phyloP scores from a whole-genome alignment of 148 eudicot genomes.

The Pharnaceum exiguum region DNA sequence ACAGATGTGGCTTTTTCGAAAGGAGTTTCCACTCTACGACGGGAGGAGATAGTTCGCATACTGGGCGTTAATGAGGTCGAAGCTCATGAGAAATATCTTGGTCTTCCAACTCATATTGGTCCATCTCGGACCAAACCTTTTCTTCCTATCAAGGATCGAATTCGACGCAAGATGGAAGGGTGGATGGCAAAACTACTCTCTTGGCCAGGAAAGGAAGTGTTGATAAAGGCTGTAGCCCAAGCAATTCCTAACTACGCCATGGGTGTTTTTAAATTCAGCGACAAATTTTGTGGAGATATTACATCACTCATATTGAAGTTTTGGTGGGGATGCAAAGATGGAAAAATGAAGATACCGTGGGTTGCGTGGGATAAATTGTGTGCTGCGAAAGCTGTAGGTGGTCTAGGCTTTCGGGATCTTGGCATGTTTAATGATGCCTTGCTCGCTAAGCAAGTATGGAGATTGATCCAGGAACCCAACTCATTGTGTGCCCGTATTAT shows the following conservation, averaged over 20 bases:
- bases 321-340: not conserved
- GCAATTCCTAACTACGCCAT: constrained; percentile 1
- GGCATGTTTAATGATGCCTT: too few species aligned
- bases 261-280: not conserved
- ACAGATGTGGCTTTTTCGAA: not conserved
- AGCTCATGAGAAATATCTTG: not conserved
- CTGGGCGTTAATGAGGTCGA: not conserved
- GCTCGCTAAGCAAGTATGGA: too few species aligned
- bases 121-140: not conserved
- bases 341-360: not conserved
- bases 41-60: not conserved
- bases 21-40: too few species aligned
- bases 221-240: constrained; percentile 1
- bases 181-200: not conserved
- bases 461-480: too few species aligned
- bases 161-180: not conserved
- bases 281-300: not conserved
- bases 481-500: too few species aligned
- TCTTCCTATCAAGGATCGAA: not conserved
- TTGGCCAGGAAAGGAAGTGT: not conserved
- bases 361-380: not conserved
- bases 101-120: not conserved
- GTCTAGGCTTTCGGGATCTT: too few species aligned
- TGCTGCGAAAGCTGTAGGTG: too few species aligned
- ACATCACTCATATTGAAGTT: not conserved